Evolutionary conservation across 2,329 filamentous ascomycete genomes (phyloP).

Genomic region (Colletotrichum tamarilloi): DNA sequence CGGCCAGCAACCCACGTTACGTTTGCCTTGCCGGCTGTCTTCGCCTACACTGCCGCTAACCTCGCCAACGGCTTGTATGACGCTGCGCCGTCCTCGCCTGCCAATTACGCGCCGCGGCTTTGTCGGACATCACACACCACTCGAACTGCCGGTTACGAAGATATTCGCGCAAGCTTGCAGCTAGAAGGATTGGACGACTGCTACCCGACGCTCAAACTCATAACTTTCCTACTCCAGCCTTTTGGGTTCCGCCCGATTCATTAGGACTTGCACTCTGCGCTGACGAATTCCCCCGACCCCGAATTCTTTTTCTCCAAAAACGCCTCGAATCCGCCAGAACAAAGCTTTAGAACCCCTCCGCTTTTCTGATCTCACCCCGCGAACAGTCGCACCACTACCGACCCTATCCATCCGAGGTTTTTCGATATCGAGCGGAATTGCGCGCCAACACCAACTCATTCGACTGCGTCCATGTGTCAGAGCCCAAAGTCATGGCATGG

Average conservation of each 20-base stretch:
- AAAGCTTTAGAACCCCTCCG: not conserved
- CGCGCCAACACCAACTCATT: conserved; percentile 4
- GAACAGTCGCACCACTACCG: not conserved
- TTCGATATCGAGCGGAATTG: conserved; percentile 16
- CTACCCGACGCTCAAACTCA: not conserved
- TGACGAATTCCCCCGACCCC: conserved; percentile 4
- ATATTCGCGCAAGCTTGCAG: conserved; percentile 34
- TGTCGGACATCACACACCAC: conserved; percentile 22
- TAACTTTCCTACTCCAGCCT: conserved; percentile 10
- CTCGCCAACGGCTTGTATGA: conserved; percentile 20
- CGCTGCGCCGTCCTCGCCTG: conserved; percentile 15
- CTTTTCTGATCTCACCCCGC: not conserved
- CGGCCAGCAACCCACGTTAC: not conserved
- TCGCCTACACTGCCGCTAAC: conserved; percentile 10
- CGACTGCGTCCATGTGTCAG: conserved; percentile 34
- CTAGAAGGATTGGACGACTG: conserved; percentile 28
- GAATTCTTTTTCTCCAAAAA: not conserved
- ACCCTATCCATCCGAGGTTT: not conserved
- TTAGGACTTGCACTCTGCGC: not conserved
- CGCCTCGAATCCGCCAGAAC: not conserved
- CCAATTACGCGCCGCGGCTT: conserved; percentile 19
- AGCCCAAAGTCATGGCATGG: conserved; percentile 33
- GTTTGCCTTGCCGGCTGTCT: not conserved
- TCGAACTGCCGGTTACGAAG: conserved; percentile 22
- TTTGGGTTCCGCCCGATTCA: not conserved